A percentile compares a stretch with the other conserved stretches of the same genome.
These are phyloP conservation scores for Fusarium proliferatum DNA, from an alignment of 2,329 filamentous ascomycete species.

Conservation along the genomic window DNA sequence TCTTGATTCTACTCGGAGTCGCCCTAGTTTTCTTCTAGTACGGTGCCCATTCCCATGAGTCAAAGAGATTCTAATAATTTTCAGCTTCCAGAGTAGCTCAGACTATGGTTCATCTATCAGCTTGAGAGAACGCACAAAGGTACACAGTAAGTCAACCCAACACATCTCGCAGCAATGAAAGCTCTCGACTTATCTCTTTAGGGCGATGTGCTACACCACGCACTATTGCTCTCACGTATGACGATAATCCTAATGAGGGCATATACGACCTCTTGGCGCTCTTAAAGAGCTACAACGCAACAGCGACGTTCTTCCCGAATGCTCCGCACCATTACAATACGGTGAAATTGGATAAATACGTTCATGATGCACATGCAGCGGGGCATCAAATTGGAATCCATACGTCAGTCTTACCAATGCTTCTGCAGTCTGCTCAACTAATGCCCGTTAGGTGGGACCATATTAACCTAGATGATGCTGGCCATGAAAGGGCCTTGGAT, in stretches of 20 bases:
- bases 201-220: neutral
- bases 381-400: neutral
- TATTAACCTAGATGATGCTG: neutral
- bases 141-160: neutral
- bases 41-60: rapidly evolving
- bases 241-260: neutral
- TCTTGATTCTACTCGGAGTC: neutral
- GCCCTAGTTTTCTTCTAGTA: neutral
- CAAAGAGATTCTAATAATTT: rapidly evolving
- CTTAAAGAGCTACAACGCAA: neutral
- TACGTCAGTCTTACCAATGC: neutral
- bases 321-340: neutral
- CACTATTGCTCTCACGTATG: neutral
- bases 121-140: neutral
- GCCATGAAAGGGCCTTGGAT: neutral
- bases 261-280: neutral
- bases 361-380: neutral
- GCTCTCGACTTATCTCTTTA: rapidly evolving
- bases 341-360: neutral
- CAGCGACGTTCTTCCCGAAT: neutral
- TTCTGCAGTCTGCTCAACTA: too few relatives aligned
- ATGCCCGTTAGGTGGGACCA: neutral
- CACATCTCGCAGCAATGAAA: rapidly evolving
- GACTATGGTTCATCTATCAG: neutral
- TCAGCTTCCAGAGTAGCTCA: neutral